These are phyloP conservation scores for Cicer pinnatifidum DNA, from an alignment of 306 rosid genomes.

Conservation along the genomic window DNA sequence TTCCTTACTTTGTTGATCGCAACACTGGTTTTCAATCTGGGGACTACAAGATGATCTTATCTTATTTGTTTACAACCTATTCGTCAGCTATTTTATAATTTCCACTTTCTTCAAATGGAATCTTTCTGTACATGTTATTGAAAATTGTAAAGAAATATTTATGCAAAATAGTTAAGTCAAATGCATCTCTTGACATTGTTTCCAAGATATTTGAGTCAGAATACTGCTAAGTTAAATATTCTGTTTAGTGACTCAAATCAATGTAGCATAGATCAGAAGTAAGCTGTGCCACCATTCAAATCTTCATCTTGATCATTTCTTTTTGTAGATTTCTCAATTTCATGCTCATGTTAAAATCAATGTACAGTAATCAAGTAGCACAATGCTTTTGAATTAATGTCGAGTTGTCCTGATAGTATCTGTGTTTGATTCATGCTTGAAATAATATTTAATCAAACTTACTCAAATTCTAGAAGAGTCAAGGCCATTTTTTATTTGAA, in stretches of 20 bases:
- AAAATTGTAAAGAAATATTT: slow-evolving; percentile 14
- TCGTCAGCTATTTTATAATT: slow-evolving; percentile 50
- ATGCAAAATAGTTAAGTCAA: slow-evolving; percentile 4
- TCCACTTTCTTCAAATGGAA: slow-evolving; percentile 8
- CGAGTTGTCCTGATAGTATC: too few species aligned
- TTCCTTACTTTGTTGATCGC: slow-evolving; percentile 79
- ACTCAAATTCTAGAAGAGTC: too few species aligned
- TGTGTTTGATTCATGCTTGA: too few species aligned
- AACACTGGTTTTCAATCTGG: slow-evolving; percentile 72
- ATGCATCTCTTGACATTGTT: slow-evolving; percentile 11
- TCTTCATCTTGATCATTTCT: too few species aligned
- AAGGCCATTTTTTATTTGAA: too few species aligned
- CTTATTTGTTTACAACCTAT: slow-evolving; percentile 74
- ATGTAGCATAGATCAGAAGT: background rate
- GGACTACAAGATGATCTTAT: slow-evolving; percentile 67
- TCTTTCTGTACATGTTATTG: slow-evolving; percentile 9
- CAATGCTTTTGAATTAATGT: too few species aligned
- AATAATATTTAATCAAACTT: too few species aligned
- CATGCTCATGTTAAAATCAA: too few species aligned
- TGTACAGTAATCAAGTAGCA: too few species aligned
- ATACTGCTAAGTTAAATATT: background rate
- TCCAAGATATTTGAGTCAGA: background rate
- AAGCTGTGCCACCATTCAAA: too few species aligned
- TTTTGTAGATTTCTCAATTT: too few species aligned
- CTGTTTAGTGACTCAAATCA: background rate